Evolutionary conservation across 352 stramenopile genomes (phyloP), one percentile per base, ranked within the genome.

Genomic region (Proteromonas lacertae): DNA sequence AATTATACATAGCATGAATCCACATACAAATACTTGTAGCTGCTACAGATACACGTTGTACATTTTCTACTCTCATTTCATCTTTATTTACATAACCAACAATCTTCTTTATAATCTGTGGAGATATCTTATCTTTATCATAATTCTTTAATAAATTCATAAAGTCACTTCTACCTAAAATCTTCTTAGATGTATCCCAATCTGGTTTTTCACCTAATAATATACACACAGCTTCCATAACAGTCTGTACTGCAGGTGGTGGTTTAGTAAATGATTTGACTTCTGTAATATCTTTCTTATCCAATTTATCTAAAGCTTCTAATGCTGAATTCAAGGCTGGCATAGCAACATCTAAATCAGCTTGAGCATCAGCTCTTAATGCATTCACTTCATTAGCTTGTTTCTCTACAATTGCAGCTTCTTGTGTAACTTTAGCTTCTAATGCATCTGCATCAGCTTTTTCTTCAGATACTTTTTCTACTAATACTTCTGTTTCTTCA

Each of bases 211-310:
- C 52, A 17, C 44, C 55, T 12, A 62, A 29, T 6, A 60, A 17
- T 12, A 61, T 45, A 52, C 62, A 60, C 4, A 61, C 41, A n/a
- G 52, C 52, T 10, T 46, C 42, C 14, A 45, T 41, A n/a, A 83
- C 65, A 0, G 65, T 74, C 62, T 86, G 83, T 21, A 92, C 76
- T 4, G 78, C 47, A 9, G 68, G 57, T 0, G 76, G 77, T 16
- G 77, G 77, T 1, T 78, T 88, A 4, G 70, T 68, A 38, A 92
- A 91, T 8, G 66, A 76, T 42, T 90, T 91, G 41, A 92, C 64
- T 47, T 92, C 77, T 0, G 73, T 88, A 29, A 92, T 40, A 57
- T 92, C 71, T 0, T 84, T 57, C 41, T 90, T 89, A 14, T 77
- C 76, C 8, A 92, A 47, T 40, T 90, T 80, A 35, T 90, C 66